Percentiles rank a stretch among this genome's conserved stretches.
phyloP scores from a whole-genome alignment of 129 eudicot genomes.

The carrot (Daucus carota) region DNA sequence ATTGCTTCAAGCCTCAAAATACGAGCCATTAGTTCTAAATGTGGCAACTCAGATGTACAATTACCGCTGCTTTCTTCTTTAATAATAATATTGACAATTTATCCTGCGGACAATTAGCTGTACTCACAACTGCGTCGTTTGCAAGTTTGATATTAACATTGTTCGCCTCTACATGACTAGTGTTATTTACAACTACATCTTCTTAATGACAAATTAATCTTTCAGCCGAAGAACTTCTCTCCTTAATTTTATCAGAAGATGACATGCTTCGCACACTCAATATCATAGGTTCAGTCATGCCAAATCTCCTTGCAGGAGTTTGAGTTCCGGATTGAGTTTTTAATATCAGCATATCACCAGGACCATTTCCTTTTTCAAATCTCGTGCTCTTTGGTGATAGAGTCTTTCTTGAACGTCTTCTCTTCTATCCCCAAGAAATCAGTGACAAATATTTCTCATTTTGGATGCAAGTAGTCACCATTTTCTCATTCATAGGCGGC shows the following conservation, averaged over 20 bases:
- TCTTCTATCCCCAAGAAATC: not conserved
- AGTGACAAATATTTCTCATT: not conserved
- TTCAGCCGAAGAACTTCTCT: not conserved
- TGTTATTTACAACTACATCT: not conserved
- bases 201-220: not conserved
- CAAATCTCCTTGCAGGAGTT: not conserved
- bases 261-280: not conserved
- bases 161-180: not conserved
- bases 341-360: not conserved
- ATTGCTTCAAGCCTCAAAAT: slow-evolving; percentile 11
- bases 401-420: not conserved
- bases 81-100: not conserved
- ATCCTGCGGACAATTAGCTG: not conserved
- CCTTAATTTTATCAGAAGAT: not conserved
- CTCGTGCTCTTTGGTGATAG: not conserved
- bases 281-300: not conserved
- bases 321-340: not conserved
- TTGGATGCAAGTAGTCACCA: not conserved
- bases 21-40: not conserved
- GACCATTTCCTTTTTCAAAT: not conserved
- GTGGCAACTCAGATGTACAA: not conserved
- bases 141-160: not conserved
- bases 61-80: not conserved
- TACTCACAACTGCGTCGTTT: not conserved
- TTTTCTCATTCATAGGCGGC: not conserved